These are phyloP conservation scores for Bondarzewia mesenterica DNA, from an alignment of 1,284 basidiomycete species.

Conservation along the genomic window DNA sequence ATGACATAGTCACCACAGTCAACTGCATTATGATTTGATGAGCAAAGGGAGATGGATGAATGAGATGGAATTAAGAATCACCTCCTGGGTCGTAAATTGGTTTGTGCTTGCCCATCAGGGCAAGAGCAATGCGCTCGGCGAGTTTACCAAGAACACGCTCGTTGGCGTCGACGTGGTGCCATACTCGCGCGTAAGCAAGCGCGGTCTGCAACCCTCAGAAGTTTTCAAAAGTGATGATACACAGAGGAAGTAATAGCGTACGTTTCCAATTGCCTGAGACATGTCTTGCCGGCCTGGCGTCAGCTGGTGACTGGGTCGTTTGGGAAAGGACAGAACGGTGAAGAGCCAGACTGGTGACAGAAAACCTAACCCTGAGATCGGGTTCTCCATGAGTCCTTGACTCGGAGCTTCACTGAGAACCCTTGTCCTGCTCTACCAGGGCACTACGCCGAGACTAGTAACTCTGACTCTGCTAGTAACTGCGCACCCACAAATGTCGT, in stretches of 20 bases:
- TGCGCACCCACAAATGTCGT: too few species aligned
- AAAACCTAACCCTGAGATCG: background rate
- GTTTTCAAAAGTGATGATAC: background rate
- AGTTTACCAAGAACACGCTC: conserved; percentile 89
- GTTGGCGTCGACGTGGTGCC: conserved; percentile 93
- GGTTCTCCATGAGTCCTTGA: too few species aligned
- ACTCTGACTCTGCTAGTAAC: too few species aligned
- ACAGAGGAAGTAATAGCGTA: conserved; percentile 22
- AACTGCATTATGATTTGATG: conserved; percentile 35
- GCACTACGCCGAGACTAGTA: too few species aligned
- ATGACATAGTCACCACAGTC: conserved; percentile 98
- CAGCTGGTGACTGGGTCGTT: background rate
- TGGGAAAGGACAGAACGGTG: background rate
- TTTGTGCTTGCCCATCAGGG: conserved; percentile 99
- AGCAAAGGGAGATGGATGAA: background rate
- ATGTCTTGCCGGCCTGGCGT: conserved; percentile 22
- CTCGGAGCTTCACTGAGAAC: too few species aligned
- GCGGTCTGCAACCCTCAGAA: conserved; percentile 56
- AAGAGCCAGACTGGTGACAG: background rate
- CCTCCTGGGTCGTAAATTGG: conserved; percentile 92
- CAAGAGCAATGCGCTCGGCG: conserved; percentile 88
- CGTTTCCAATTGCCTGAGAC: conserved; percentile 65
- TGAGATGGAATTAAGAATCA: conserved; percentile 30
- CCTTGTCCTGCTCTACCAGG: too few species aligned
- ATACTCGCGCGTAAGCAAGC: conserved; percentile 87